Percentiles rank a stretch among this genome's conserved stretches.
phyloP scores from a whole-genome alignment of 805 yeast species.

The Millerozyma miso region DNA sequence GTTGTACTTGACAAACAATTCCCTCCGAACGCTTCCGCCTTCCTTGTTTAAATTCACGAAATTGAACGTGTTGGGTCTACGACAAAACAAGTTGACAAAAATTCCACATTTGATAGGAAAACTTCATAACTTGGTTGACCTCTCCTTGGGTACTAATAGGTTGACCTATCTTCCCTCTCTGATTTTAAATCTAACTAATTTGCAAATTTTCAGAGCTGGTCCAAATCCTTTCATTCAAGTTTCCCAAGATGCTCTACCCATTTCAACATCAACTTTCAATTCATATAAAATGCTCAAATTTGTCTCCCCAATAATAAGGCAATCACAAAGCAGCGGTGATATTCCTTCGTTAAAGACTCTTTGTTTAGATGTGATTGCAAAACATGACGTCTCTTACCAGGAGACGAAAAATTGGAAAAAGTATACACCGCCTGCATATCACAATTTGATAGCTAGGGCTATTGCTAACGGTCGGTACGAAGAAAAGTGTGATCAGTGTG shows the following conservation, averaged over 20 bases:
- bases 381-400: slow-evolving; percentile 49
- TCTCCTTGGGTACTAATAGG: slow-evolving; percentile 50
- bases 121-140: slow-evolving; percentile 40
- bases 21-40: slow-evolving; percentile 44
- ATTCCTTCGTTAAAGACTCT: slow-evolving; percentile 47
- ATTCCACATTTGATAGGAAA: slow-evolving; percentile 46
- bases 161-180: slow-evolving; percentile 50
- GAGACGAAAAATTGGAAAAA: slow-evolving; percentile 54
- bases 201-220: slow-evolving; percentile 48
- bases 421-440: slow-evolving; percentile 42
- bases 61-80: slow-evolving; percentile 47
- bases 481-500: slow-evolving; percentile 53
- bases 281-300: slow-evolving; percentile 20
- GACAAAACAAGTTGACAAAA: slow-evolving; percentile 45
- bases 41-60: slow-evolving; percentile 47
- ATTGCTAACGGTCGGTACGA: slow-evolving; percentile 48
- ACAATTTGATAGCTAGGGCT: slow-evolving; percentile 45
- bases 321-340: slow-evolving; percentile 13
- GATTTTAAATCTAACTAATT: slow-evolving; percentile 40
- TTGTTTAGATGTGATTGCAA: slow-evolving; percentile 45
- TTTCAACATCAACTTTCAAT: slow-evolving; percentile 14
- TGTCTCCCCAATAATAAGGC: slow-evolving; percentile 26
- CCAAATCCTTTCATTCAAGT: slow-evolving; percentile 44
- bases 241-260: slow-evolving; percentile 22
- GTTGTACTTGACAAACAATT: slow-evolving; percentile 49